phyloP scores from a whole-genome alignment of 164 flowering plant species.

The Liquidambar formosana region DNA sequence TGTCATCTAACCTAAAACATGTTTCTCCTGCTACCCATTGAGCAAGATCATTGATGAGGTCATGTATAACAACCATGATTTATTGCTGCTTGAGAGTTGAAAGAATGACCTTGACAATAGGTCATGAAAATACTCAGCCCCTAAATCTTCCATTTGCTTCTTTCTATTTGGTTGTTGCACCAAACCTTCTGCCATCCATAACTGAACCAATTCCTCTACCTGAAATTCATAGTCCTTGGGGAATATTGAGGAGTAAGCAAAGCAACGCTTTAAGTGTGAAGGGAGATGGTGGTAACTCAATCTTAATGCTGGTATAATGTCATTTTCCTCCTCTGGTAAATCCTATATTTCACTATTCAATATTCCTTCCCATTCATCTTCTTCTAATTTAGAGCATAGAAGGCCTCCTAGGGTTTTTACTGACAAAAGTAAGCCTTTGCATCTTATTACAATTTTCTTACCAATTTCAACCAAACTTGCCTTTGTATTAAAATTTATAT shows the following conservation, averaged over 20 bases:
- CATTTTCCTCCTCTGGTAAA: no score
- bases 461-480: no score
- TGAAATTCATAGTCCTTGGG: slow-evolving; percentile 21
- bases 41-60: slow-evolving; percentile 39
- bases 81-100: neutral
- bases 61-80: slow-evolving; percentile 30
- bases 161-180: slow-evolving; percentile 9
- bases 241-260: slow-evolving; percentile 29
- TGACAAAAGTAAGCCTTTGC: no score
- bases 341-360: no score
- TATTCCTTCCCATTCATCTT: no score
- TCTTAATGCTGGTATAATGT: slow-evolving; percentile 15
- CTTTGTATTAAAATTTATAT: no score
- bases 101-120: slow-evolving; percentile 34
- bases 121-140: slow-evolving; percentile 18
- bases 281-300: slow-evolving; percentile 29
- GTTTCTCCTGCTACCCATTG: slow-evolving; percentile 18
- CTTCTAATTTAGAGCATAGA: no score
- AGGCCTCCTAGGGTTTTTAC: no score
- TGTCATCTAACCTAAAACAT: slow-evolving; percentile 13
- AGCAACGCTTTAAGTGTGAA: slow-evolving; percentile 26
- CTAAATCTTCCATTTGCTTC: slow-evolving; percentile 10
- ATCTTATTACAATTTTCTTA: no score
- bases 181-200: slow-evolving; percentile 39
- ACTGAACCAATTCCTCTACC: slow-evolving; percentile 1